Base-by-base conservation (phyloP, 2,329 filamentous ascomycete species). In the Aspergillus sp. region DNA sequence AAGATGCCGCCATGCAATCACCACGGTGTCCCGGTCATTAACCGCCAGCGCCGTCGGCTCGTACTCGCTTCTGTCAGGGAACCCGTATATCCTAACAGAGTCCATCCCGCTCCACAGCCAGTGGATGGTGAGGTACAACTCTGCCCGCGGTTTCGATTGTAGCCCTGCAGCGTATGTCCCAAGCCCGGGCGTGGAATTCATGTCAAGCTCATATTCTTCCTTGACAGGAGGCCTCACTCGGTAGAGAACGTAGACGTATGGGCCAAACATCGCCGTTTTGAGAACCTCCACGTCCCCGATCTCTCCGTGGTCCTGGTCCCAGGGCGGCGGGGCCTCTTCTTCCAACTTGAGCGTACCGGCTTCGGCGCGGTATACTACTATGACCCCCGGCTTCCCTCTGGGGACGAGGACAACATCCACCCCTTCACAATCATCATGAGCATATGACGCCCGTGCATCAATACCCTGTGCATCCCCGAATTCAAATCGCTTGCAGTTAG, bases 1-100 rank as follows among this genome's bases (percentile, higher is more conserved):
- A 17, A 13, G 10, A 37, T 58, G 47, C 29, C 52, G 51, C 58
- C 58, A 61, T n/a, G 53, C 59, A 24, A 61, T 58, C 2, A 51
- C 58, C 48, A 61, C 59, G 4, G 34, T 41, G n/a, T 41, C 33
- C 14, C 33, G 27, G 15, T 43, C 26, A 7, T 36, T 43, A 36
- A 43, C 43, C 6, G 52, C 48, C 28, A 61, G 32, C 19, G 53
- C 52, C 17, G 53, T 32, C 8, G 55, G 54, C 14, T 53, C 47
- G 26, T 51, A 55, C 2, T 50, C 45, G 4, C 16, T 30, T 24
- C 49, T 43, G 8, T 56, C 49, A 8, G 47, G 51, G 13, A 61
- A 54, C 12, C 36, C 39, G 35, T 46, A 58, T 5, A 57, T 34
- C 15, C 35, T 39, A 15, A 51, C 38, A n/a, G 29, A 30, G 2